Conservation (phyloP, 1,284 basidiomycete genomes). For the Boletellus sp. region DNA sequence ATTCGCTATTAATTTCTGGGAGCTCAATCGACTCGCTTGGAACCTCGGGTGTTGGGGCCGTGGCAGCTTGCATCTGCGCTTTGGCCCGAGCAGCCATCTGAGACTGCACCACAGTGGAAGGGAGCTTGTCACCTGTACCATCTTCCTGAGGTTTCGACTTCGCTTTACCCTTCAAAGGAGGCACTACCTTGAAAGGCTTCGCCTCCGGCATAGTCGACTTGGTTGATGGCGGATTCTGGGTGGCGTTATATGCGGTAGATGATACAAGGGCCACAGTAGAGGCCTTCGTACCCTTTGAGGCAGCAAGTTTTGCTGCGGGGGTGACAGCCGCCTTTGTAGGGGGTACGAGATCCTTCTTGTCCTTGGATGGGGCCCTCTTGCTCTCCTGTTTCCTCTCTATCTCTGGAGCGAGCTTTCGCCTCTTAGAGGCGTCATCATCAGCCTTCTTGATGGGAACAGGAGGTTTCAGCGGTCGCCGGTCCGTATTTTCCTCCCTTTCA, state of each 20-base stretch:
- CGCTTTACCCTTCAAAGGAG: slow-evolving; percentile 47
- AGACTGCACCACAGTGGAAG: slow-evolving; percentile 59
- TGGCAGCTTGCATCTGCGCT: slow-evolving; percentile 62
- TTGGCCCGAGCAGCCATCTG: slow-evolving; percentile 68
- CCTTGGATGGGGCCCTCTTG: slow-evolving; percentile 53
- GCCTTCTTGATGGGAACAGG: slow-evolving; percentile 50
- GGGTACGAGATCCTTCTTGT: slow-evolving; percentile 36
- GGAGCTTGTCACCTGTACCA: slow-evolving; percentile 46
- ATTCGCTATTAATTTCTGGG: slow-evolving; percentile 92
- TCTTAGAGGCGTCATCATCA: slow-evolving; percentile 69
- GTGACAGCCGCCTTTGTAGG: slow-evolving; percentile 36
- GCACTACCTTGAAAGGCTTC: slow-evolving; percentile 35
- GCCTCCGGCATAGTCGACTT: slow-evolving; percentile 31
- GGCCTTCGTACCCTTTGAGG: slow-evolving; percentile 25
- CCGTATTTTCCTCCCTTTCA: slow-evolving; percentile 70
- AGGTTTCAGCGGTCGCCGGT: slow-evolving; percentile 53
- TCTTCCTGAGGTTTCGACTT: slow-evolving; percentile 44
- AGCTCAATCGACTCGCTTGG: slow-evolving; percentile 83
- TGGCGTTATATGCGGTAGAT: slow-evolving; percentile 33
- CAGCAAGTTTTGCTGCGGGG: slow-evolving; percentile 30
- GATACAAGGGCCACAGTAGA: slow-evolving; percentile 27
- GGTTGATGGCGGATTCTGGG: slow-evolving; percentile 25
- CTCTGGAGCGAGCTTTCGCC: slow-evolving; percentile 57
- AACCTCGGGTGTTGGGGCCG: slow-evolving; percentile 45
- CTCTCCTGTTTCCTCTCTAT: slow-evolving; percentile 53